Evolutionary conservation across 1,139 yeast genomes (phyloP), one percentile per base, ranked within the genome.

Genomic region (Saccharomyces hybrid): DNA sequence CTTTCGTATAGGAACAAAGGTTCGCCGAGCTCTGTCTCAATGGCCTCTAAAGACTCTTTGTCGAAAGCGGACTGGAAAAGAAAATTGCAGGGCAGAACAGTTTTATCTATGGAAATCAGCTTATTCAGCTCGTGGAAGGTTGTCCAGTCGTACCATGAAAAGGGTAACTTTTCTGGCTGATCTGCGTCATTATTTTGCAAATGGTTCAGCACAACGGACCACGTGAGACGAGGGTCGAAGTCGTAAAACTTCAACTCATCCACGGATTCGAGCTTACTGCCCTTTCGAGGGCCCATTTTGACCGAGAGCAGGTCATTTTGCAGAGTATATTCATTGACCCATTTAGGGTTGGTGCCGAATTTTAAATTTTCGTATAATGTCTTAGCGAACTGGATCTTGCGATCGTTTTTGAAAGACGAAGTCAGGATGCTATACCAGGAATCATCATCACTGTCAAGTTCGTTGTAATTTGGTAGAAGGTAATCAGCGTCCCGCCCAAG

Each of bases 111-210:
- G 4, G 65, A 54, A 3, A 62, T 38, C 8, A 55, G 50, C 53
- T 61, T 63, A 53, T 65, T 65, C 47, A 57, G 60, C 32, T 55
- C 57, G 19, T 59, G 59, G 53, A 59, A 63, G 50, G 62, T 66
- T 1, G 62, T 56, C 61, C 65, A 64, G 50, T 65, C 69, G 47
- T 65, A 65, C 69, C 69, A 65, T 3, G 64, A 62, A 47, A 64
- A 64, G 60, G 51, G 44, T 2, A 38, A 23, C 9, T 19, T 13
- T 13, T 32, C 41, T 6, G 32, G 27, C 5, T 38, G 7, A 11
- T 19, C n/a, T 11, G 26, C 26, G 44, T 9, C 11, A 11, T 11
- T 44, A 61, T 62, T 48, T 61, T 62, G 31, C 57, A 58, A 46
- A 44, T 57, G 52, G 31, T 55, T 56, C 38, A 62, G 55, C 16